These are phyloP conservation scores for Phaeoacremonium minimum DNA, from an alignment of 2,329 filamentous ascomycete species.

Conservation along the genomic window DNA sequence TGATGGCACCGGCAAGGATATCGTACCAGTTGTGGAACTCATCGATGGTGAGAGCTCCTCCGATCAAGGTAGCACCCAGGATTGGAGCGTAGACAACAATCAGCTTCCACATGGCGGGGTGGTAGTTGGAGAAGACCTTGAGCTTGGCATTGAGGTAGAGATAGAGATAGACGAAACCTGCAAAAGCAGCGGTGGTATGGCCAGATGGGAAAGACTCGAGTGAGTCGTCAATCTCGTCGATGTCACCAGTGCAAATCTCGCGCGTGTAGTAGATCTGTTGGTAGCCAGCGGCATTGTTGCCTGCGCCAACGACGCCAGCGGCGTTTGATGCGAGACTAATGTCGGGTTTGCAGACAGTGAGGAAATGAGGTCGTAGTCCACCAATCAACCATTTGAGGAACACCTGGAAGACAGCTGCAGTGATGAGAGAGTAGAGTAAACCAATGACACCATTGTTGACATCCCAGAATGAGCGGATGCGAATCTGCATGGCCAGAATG, in stretches of 20 bases:
- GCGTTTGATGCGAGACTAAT: constrained; percentile 34
- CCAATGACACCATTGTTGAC: constrained; percentile 68
- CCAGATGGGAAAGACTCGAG: constrained; percentile 71
- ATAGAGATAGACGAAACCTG: constrained; percentile 65
- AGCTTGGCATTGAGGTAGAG: constrained; percentile 76
- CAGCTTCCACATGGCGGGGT: constrained; percentile 71
- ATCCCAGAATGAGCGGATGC: constrained; percentile 65
- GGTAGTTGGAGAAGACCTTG: constrained; percentile 70
- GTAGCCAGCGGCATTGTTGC: constrained; percentile 41
- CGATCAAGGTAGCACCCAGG: constrained; percentile 64
- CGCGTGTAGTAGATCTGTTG: constrained; percentile 62
- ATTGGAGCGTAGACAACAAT: constrained; percentile 61
- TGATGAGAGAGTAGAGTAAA: constrained; percentile 65
- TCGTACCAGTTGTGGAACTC: constrained; percentile 77
- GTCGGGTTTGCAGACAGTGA: constrained; percentile 64
- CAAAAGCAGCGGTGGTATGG: constrained; percentile 70
- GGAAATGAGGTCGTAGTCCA: constrained; percentile 67
- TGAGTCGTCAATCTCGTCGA: constrained; percentile 60
- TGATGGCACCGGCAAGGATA: constrained; percentile 58
- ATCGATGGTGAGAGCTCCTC: constrained; percentile 66
- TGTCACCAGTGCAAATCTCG: constrained; percentile 65
- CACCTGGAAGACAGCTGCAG: constrained; percentile 71
- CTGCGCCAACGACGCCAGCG: constrained; percentile 31
- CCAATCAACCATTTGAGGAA: constrained; percentile 74
- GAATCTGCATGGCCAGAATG: constrained; percentile 63